Evolutionary conservation across 345 rosid species (phyloP), one percentile per base, ranked within the genome.

Genomic region (Pseudoturritis turrita): DNA sequence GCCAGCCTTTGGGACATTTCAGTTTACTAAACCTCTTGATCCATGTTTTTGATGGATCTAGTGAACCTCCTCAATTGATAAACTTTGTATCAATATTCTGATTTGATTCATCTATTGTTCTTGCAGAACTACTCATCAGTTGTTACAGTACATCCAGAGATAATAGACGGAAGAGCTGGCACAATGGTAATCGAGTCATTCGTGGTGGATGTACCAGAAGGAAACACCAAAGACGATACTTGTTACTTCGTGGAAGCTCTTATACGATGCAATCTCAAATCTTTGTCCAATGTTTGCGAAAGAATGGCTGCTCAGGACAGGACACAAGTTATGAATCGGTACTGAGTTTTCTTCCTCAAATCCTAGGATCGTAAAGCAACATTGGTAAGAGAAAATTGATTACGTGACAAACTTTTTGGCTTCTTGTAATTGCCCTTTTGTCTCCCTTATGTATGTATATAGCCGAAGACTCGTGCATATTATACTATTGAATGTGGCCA

Each of bases 181-280:
- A 90, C 98, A 12, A 80, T 93, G 80, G 97, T 90, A 47, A 81
- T 93, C 6, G 98, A 93, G 79, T 93, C 98, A 39, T 93, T 90
- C 51, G 83, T 83, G 51, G 96, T 93, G 29, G 98, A 93, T 60
- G 96, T 90, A 70, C 98, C 98, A 8, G 87, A 90, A 37, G 98
- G 97, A 28, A 93, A 90, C 81, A 89, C 98, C 5, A 78, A 76
- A 78, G 96, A 89, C 3, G 98, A 93, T 59, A 93, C 97, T 11
- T 86, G 96, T 73, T 93, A 84, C 84, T 90, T 93, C 6, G 97
- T 90, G 13, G 80, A 86, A 77, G 90, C 98, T 56, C 80, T 94
- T 55, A 86, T 94, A 62, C 79, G 83, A 71, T 87, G 94, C 85
- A 94, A 94, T 76, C 94, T 94, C 70, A 89, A 89, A 73, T 89